These are phyloP conservation scores for Termitomyces sp. DNA, from an alignment of 768 basidiomycete genomes.

Conservation along the genomic window DNA sequence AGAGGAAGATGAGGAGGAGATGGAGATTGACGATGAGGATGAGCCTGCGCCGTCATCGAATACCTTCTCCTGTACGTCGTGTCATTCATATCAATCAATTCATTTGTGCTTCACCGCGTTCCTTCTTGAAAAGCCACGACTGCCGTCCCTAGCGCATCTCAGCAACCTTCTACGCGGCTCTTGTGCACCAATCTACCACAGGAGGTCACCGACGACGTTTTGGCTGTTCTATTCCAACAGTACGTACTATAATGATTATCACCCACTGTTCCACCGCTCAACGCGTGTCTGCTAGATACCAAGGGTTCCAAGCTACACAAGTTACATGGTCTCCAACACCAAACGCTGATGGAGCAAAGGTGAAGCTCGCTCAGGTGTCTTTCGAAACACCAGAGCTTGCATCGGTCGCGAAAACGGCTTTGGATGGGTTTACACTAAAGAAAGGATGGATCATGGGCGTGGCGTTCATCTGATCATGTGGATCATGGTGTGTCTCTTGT, in stretches of 20 bases:
- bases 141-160: conserved; percentile 40
- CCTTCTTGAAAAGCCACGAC: conserved; percentile 27
- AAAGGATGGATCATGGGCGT: conserved; percentile 84
- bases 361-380: conserved; percentile 76
- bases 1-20: conserved; percentile 79
- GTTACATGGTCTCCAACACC: conserved; percentile 67
- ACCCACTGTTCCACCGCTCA: neutral
- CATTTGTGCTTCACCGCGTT: conserved; percentile 24
- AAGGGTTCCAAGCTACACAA: conserved; percentile 71
- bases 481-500: conserved; percentile 9
- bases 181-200: conserved; percentile 84
- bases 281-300: conserved; percentile 49
- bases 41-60: conserved; percentile 39
- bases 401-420: conserved; percentile 69
- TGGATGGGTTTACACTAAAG: conserved; percentile 85
- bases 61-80: conserved; percentile 41
- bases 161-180: conserved; percentile 55
- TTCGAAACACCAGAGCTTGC: conserved; percentile 78
- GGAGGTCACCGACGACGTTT: conserved; percentile 83
- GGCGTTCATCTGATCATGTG: conserved; percentile 43
- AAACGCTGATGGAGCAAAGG: conserved; percentile 54
- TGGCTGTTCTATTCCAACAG: conserved; percentile 90
- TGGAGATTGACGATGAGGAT: conserved; percentile 93
- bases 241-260: conserved; percentile 32
- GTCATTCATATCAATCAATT: conserved; percentile 18